Evolutionary conservation across 345 rosid species (phyloP).

Genomic region (Gossypium mustelinum): DNA sequence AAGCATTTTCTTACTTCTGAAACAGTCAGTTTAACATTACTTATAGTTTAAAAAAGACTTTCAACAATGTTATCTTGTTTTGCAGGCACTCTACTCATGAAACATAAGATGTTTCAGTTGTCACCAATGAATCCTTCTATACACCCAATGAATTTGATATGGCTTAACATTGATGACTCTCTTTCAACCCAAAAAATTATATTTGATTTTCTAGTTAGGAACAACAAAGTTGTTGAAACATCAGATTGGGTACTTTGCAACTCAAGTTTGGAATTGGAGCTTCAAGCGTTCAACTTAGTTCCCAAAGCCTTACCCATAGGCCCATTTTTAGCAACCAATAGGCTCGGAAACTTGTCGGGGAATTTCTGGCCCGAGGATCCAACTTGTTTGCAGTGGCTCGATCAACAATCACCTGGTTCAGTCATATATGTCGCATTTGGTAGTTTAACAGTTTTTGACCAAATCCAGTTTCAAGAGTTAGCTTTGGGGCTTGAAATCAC

Average conservation of each 20-base stretch:
- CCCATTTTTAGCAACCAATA: neutral
- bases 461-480: conserved; percentile 13
- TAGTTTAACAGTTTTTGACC: neutral
- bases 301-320: conserved; percentile 2
- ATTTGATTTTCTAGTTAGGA: conserved; percentile 20
- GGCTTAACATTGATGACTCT: conserved; percentile 33
- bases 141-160: conserved; percentile 29
- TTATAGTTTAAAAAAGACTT: too few relatives aligned
- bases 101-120: conserved; percentile 18
- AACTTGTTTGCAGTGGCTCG: conserved; percentile 21
- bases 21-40: too few relatives aligned
- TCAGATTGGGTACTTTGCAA: conserved; percentile 41
- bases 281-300: neutral
- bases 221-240: conserved; percentile 16
- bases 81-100: conserved; percentile 23
- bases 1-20: too few relatives aligned
- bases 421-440: conserved; percentile 23
- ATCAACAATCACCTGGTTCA: conserved; percentile 13
- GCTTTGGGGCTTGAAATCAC: conserved; percentile 7
- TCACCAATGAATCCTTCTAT: conserved; percentile 23
- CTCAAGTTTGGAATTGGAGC: conserved; percentile 10
- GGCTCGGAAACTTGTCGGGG: neutral
- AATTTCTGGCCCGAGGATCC: conserved; percentile 15
- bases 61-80: neutral
- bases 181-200: conserved; percentile 20